Conservation (phyloP, 225 moss, liverwort and hornwort genomes). For the Anthoceros angustus region DNA sequence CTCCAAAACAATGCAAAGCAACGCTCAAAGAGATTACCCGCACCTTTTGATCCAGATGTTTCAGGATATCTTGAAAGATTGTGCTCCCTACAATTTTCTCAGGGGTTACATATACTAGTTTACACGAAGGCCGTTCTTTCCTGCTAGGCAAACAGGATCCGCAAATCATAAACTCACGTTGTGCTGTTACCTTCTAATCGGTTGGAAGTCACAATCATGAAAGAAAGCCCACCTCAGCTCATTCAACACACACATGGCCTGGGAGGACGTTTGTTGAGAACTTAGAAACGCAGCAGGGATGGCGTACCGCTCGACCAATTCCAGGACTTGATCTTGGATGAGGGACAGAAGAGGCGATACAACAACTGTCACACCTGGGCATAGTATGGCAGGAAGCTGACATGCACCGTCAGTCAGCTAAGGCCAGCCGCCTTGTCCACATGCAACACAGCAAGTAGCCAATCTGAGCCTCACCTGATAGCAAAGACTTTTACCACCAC, state of each 20-base stretch:
- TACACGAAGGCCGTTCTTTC: slow-evolving; percentile 31
- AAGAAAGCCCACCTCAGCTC: slow-evolving; percentile 20
- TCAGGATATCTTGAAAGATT: slow-evolving; percentile 20
- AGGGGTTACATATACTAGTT: slow-evolving; percentile 31
- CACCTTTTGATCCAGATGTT: slow-evolving; percentile 17
- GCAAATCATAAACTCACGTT: background rate
- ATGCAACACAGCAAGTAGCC: background rate
- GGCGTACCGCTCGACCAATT: slow-evolving; percentile 24
- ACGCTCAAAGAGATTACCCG: background rate
- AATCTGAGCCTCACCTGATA: slow-evolving; percentile 17
- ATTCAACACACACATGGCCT: slow-evolving; percentile 23
- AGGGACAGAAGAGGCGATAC: slow-evolving; percentile 33
- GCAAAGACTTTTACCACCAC: slow-evolving; percentile 37
- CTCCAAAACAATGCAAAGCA: no score
- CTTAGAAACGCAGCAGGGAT: slow-evolving; percentile 33
- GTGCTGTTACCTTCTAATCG: no score
- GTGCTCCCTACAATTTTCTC: slow-evolving; percentile 26
- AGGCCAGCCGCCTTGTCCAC: background rate
- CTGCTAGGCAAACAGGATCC: slow-evolving; percentile 7
- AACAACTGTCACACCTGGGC: slow-evolving; percentile 31
- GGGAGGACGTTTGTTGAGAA: slow-evolving; percentile 23
- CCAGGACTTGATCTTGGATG: slow-evolving; percentile 39
- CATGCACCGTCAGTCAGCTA: slow-evolving; percentile 2
- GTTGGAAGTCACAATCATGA: background rate
- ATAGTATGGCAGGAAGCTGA: slow-evolving; percentile 32